Base-by-base conservation (phyloP, 2,329 filamentous ascomycete genomes). In the Penicillium sp. region DNA sequence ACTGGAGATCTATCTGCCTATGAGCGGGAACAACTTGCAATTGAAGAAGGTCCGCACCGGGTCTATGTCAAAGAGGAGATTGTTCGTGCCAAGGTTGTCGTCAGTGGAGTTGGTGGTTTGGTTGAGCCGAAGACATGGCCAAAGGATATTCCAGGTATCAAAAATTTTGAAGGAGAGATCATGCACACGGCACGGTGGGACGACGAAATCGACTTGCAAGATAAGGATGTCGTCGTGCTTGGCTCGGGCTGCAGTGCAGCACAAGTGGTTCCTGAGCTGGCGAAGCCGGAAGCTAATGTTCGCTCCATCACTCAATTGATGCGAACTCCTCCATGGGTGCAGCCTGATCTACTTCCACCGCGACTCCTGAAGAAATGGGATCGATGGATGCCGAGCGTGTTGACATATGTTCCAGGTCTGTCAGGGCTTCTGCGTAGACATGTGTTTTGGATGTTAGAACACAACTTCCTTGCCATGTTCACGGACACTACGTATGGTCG, bases 231-330 rank as follows among this genome's bases (percentile, higher is more conserved):
- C 1, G 72, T 85, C 9, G 79, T 86, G 9, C 67, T 86, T 42
- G 83, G 83, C 4, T 84, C 81, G 2, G 83, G 83, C 11, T 85
- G 83, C 63, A 81, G 77, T 60, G 82, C 82, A 2, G 79, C 80
- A 13, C 83, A 86, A 58, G 76, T 86, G 21, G 77, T 86, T 7
- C 82, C 83, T 1, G 63, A 71, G 33, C 70, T 86, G 5, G 75
- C 75, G 3, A 73, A 79, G 37, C 73, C 74, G 19, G 75, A 77
- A 9, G 76, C 75, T 57, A 78, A 77, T 19, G 81, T 79, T 28
- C 84, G 80, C 62, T 80, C 79, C 5, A 78, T 86, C n/a, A 84
- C 82, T 1, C 83, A 86, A 58, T 58, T 86, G 6, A 83, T 86
- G 80, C 72, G 82, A 14, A 80, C 80, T 13, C 81, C 83, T 10